Conservation (phyloP, 164 flowering plant species). For the Akebia trifoliata region DNA sequence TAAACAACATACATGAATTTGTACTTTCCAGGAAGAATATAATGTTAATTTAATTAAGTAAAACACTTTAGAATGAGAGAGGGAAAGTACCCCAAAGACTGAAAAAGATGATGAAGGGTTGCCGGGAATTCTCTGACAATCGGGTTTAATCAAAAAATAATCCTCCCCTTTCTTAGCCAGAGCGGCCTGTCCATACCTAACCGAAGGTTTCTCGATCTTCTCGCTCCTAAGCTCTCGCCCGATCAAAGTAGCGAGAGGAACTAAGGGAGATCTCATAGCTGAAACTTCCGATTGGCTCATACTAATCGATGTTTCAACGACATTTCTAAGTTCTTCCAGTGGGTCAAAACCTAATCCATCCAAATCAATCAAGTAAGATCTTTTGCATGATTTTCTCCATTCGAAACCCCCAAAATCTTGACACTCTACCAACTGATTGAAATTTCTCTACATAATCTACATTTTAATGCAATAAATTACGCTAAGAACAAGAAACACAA, state of each 20-base stretch:
- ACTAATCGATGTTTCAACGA: constrained; percentile 24
- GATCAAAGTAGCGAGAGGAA: constrained; percentile 82
- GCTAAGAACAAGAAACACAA: background rate
- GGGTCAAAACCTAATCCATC: constrained; percentile 22
- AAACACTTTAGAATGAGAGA: constrained; percentile 1
- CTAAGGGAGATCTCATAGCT: constrained; percentile 45
- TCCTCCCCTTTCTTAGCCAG: constrained; percentile 97
- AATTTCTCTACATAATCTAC: constrained; percentile 9
- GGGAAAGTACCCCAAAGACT: constrained; percentile 69
- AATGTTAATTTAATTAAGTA: background rate
- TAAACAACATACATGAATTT: background rate
- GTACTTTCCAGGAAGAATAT: too few relatives aligned
- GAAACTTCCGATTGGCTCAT: constrained; percentile 53
- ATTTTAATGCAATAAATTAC: constrained; percentile 8
- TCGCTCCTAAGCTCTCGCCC: constrained; percentile 82
- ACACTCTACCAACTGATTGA: background rate
- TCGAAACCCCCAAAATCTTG: background rate
- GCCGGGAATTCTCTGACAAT: constrained; percentile 75
- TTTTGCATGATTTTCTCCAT: constrained; percentile 7
- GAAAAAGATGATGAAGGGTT: constrained; percentile 67
- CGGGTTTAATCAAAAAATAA: constrained; percentile 70
- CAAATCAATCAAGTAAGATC: constrained; percentile 10
- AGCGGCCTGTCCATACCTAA: constrained; percentile 82
- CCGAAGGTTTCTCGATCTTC: constrained; percentile 69
- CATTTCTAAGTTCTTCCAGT: constrained; percentile 25